Percentiles rank a stretch among this genome's conserved stretches.
Conservation (phyloP, 768 basidiomycete species). For the Pleurotus citrinopileatus region DNA sequence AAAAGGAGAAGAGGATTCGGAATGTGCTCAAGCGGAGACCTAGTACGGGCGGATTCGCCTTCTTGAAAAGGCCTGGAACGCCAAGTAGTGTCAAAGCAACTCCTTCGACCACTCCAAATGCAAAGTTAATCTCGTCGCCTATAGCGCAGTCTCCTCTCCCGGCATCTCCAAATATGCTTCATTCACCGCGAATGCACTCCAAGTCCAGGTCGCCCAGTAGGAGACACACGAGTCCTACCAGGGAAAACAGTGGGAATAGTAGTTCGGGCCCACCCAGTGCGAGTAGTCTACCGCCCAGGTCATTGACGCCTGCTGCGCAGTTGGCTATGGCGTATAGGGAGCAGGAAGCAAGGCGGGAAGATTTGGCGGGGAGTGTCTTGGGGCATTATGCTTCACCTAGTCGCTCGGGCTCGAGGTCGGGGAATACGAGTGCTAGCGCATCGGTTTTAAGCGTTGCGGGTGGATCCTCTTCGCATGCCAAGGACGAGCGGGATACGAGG, state of each 20-base stretch:
- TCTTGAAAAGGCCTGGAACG: not conserved
- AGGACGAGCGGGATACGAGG: slow-evolving; percentile 11
- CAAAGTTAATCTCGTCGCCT: no score
- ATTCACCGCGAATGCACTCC: not conserved
- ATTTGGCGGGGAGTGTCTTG: not conserved
- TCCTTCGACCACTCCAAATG: not conserved
- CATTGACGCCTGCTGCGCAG: slow-evolving; percentile 43
- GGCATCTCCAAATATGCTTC: not conserved
- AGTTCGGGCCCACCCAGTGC: slow-evolving; percentile 1
- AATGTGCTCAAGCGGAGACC: slow-evolving; percentile 11
- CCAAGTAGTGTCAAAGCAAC: not conserved
- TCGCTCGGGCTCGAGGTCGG: not conserved
- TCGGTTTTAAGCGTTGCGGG: slow-evolving; percentile 6
- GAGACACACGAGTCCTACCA: slow-evolving; percentile 16
- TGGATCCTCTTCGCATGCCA: slow-evolving; percentile 8
- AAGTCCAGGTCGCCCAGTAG: slow-evolving; percentile 1
- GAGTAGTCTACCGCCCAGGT: slow-evolving; percentile 1
- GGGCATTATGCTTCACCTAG: not conserved
- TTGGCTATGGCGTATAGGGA: slow-evolving; percentile 48
- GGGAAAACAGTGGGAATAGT: not conserved
- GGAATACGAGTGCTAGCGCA: not conserved
- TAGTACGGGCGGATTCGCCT: slow-evolving; percentile 1
- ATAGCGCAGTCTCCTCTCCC: not conserved
- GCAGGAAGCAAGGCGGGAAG: slow-evolving; percentile 26
- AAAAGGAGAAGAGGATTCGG: slow-evolving; percentile 6